Percentiles rank a stretch among this genome's conserved stretches.
Conservation (phyloP, 768 basidiomycete genomes). For the Clavulina sp. region DNA sequence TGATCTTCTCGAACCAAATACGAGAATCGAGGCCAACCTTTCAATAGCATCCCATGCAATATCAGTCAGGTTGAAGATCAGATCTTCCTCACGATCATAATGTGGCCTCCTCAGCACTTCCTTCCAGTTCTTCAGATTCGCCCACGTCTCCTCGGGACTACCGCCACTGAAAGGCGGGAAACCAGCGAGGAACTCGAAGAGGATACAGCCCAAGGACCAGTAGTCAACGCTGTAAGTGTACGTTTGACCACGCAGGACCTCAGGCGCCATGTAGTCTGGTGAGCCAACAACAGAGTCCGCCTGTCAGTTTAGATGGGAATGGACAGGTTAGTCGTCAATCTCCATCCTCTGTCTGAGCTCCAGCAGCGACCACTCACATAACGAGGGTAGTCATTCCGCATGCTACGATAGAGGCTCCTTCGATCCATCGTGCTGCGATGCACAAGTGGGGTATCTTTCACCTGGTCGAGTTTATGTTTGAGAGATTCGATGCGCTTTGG, state of each 20-base stretch:
- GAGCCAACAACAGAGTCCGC: constrained; percentile 97
- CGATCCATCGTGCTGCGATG: constrained; percentile 87
- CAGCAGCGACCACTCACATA: constrained; percentile 26
- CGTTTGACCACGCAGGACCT: constrained; percentile 83
- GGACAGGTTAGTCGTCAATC: background rate
- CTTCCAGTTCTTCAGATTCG: constrained; percentile 95
- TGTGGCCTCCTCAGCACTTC: constrained; percentile 82
- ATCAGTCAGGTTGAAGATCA: constrained; percentile 90
- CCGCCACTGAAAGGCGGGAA: constrained; percentile 97
- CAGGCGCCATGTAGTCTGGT: constrained; percentile 94
- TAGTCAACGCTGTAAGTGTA: constrained; percentile 95
- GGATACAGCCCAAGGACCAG: constrained; percentile 95
- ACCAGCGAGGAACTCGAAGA: constrained; percentile 92
- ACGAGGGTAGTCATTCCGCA: constrained; percentile 76
- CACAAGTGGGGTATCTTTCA: constrained; percentile 81
- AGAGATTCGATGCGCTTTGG: constrained; percentile 88
- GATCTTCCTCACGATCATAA: constrained; percentile 89
- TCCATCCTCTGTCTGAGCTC: background rate
- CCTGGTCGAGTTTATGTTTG: constrained; percentile 92
- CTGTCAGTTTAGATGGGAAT: constrained; percentile 7
- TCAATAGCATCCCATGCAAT: constrained; percentile 89
- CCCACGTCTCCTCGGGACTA: constrained; percentile 96
- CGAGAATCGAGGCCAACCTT: constrained; percentile 28
- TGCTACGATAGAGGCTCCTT: constrained; percentile 83
- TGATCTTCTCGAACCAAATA: background rate